A percentile compares a stretch with the other conserved stretches of the same genome.
These are phyloP conservation scores for Pseudogymnoascus sp. DNA, from an alignment of 2,329 filamentous ascomycete genomes.

Conservation along the genomic window DNA sequence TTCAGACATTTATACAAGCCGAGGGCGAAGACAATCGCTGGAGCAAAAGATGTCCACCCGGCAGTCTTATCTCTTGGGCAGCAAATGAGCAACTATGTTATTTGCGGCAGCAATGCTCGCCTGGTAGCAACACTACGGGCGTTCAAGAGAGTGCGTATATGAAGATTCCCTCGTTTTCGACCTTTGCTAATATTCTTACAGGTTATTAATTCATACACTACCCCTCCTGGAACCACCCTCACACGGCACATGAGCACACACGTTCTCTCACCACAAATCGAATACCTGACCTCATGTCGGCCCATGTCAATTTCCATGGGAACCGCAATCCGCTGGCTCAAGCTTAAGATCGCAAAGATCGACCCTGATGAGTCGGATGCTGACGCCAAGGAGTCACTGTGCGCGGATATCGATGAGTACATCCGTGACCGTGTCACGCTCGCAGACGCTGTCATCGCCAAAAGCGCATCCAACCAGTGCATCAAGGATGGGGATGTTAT, in stretches of 20 bases:
- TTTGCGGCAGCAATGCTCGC: constrained; percentile 83
- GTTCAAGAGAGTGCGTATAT: constrained; percentile 67
- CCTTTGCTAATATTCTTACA: constrained; percentile 31
- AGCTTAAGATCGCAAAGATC: constrained; percentile 83
- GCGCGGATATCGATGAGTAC: constrained; percentile 78
- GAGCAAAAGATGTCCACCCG: constrained; percentile 72
- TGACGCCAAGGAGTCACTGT: constrained; percentile 72
- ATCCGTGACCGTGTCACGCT: constrained; percentile 84
- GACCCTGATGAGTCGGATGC: constrained; percentile 78
- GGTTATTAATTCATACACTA: constrained; percentile 90
- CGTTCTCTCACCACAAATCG: constrained; percentile 88
- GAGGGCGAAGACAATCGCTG: constrained; percentile 56
- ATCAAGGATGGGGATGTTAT: constrained; percentile 76
- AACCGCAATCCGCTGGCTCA: constrained; percentile 90
- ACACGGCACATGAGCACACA: constrained; percentile 88
- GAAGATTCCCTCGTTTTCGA: neutral
- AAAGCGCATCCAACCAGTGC: constrained; percentile 60
- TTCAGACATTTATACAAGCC: constrained; percentile 80
- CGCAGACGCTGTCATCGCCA: constrained; percentile 78
- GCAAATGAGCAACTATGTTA: constrained; percentile 72
- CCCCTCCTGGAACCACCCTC: constrained; percentile 74
- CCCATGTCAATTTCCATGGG: constrained; percentile 96
- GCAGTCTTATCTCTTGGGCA: constrained; percentile 78
- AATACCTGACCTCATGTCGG: constrained; percentile 87
- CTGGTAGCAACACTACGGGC: constrained; percentile 81